Evolutionary conservation across 805 yeast species (phyloP).

Genomic region (Ogataea corticis): DNA sequence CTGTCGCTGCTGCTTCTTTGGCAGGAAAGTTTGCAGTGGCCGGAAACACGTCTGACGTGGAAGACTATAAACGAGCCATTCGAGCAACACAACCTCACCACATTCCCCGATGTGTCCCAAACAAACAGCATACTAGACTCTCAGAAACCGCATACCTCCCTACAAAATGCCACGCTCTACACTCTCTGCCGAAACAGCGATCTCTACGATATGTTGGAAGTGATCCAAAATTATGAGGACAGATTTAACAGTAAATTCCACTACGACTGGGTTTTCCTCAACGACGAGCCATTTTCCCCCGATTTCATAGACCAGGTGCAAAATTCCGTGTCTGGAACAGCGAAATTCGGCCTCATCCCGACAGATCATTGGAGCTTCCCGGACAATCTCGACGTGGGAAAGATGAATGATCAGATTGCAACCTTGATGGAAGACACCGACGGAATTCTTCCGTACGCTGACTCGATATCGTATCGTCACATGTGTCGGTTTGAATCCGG

Average conservation of each 20-base stretch:
- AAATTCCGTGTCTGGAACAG: constrained; percentile 56
- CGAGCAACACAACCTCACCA: neutral
- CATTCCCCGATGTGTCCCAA: constrained; percentile 24
- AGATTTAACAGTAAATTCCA: constrained; percentile 61
- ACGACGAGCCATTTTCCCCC: constrained; percentile 62
- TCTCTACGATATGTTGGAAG: constrained; percentile 52
- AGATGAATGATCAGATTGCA: constrained; percentile 23
- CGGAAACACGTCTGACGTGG: too few species aligned
- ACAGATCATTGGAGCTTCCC: constrained; percentile 72
- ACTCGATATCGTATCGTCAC: constrained; percentile 66
- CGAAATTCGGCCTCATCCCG: constrained; percentile 63
- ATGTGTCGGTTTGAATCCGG: constrained; percentile 92
- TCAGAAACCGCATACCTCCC: neutral
- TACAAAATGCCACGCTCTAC: constrained; percentile 60
- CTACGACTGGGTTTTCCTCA: constrained; percentile 80
- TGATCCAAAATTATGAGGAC: constrained; percentile 64
- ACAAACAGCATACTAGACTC: neutral
- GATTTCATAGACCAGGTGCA: constrained; percentile 53
- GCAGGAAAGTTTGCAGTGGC: constrained; percentile 1
- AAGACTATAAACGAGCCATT: neutral
- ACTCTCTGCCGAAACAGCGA: constrained; percentile 72
- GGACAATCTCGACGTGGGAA: constrained; percentile 20
- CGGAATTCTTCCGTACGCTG: constrained; percentile 58
- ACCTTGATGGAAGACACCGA: constrained; percentile 26
- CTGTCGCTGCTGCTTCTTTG: neutral